Evolutionary conservation across 148 eudicot genomes (phyloP).

Genomic region (Simmondsia chinensis): DNA sequence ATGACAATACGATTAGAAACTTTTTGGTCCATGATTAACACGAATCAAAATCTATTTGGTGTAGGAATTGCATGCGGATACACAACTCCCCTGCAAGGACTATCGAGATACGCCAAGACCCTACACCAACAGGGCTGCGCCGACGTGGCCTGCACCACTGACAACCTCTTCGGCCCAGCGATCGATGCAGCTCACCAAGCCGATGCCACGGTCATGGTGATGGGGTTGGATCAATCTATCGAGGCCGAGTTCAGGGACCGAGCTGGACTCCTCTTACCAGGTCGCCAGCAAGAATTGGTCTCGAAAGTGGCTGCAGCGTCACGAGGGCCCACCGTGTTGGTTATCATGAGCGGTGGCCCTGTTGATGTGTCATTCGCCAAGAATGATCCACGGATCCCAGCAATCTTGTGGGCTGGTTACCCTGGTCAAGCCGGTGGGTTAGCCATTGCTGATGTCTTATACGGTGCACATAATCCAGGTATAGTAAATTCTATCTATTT

Average conservation of each 20-base stretch:
- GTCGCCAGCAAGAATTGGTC: slow-evolving; percentile 74
- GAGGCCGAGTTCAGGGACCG: slow-evolving; percentile 86
- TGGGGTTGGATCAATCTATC: slow-evolving; percentile 91
- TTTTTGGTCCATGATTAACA: too few species aligned
- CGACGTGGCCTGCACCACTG: slow-evolving; percentile 46
- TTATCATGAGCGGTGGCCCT: slow-evolving; percentile 90
- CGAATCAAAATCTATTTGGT: too few species aligned
- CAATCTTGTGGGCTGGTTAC: slow-evolving; percentile 86
- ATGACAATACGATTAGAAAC: too few species aligned
- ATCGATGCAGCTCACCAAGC: slow-evolving; percentile 59
- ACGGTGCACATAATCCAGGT: slow-evolving; percentile 84
- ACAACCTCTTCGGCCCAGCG: slow-evolving; percentile 44
- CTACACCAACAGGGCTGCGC: slow-evolving; percentile 61
- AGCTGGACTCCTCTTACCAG: slow-evolving; percentile 61
- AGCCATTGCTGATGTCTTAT: slow-evolving; percentile 83
- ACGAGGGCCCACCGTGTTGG: slow-evolving; percentile 58
- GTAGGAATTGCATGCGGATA: slow-evolving; percentile 82
- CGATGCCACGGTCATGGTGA: slow-evolving; percentile 57
- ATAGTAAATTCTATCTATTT: background rate
- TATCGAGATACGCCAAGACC: slow-evolving; percentile 48
- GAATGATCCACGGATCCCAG: slow-evolving; percentile 46
- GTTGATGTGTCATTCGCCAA: slow-evolving; percentile 77
- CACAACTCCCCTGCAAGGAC: slow-evolving; percentile 74
- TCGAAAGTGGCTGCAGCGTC: slow-evolving; percentile 71
- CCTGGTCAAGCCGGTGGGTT: slow-evolving; percentile 96